Evolutionary conservation across 2,329 filamentous ascomycete species (phyloP).

Genomic region (Didymella glomerata): DNA sequence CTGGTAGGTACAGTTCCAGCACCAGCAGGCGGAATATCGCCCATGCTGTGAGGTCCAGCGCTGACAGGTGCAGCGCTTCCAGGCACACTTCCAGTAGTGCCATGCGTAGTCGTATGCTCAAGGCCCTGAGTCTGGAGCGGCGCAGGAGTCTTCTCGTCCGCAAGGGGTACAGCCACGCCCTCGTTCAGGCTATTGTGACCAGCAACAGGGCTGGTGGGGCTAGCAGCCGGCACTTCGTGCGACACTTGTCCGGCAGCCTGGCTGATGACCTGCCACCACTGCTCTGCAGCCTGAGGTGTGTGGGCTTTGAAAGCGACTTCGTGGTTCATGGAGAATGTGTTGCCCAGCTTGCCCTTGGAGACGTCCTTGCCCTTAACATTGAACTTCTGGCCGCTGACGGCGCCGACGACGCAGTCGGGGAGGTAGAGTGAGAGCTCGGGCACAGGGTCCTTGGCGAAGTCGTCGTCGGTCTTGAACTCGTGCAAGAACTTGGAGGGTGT

Average conservation of each 20-base stretch:
- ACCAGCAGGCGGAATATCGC: not conserved
- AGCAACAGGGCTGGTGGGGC: slow-evolving; percentile 49
- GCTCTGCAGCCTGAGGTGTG: slow-evolving; percentile 78
- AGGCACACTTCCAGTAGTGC: slow-evolving; percentile 26
- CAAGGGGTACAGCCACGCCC: slow-evolving; percentile 6
- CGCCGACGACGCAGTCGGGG: slow-evolving; percentile 84
- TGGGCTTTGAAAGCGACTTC: slow-evolving; percentile 91
- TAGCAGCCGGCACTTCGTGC: slow-evolving; percentile 53
- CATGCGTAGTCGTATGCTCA: slow-evolving; percentile 30
- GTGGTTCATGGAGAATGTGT: slow-evolving; percentile 79
- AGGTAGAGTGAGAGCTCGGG: slow-evolving; percentile 92
- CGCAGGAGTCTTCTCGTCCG: slow-evolving; percentile 32
- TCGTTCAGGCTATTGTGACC: slow-evolving; percentile 31
- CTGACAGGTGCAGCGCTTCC: slow-evolving; percentile 25
- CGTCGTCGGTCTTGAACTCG: slow-evolving; percentile 94
- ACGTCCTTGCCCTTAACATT: slow-evolving; percentile 94
- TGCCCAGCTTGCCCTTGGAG: slow-evolving; percentile 76
- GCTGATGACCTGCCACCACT: slow-evolving; percentile 82
- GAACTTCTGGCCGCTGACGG: slow-evolving; percentile 81
- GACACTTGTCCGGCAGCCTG: slow-evolving; percentile 63
- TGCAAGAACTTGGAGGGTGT: slow-evolving; percentile 89
- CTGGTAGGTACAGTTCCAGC: slow-evolving; percentile 24
- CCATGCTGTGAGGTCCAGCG: too few relatives aligned
- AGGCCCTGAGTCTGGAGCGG: slow-evolving; percentile 48
- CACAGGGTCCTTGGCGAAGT: slow-evolving; percentile 73